Conservation (phyloP, 192 early-diverging fungal genomes). For the Coemansia sp. region DNA sequence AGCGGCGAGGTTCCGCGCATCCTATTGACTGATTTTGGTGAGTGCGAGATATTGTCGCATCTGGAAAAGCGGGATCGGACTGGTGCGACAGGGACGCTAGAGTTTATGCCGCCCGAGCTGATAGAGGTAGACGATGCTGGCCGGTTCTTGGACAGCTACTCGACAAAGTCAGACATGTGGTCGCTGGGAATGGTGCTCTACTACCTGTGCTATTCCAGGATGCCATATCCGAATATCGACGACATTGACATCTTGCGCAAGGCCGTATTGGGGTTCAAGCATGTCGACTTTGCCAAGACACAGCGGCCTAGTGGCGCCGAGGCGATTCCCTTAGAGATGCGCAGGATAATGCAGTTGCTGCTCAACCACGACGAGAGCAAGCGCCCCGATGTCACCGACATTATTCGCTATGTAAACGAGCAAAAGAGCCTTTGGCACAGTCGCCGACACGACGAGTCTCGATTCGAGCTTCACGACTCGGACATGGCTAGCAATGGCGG, state of each 20-base stretch:
- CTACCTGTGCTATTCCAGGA: constrained; percentile 79
- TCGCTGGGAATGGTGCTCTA: constrained; percentile 92
- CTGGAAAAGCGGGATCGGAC: constrained; percentile 72
- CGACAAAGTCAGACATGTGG: constrained; percentile 91
- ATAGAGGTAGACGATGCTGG: constrained; percentile 62
- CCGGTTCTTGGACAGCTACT: constrained; percentile 72
- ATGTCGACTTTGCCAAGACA: constrained; percentile 28
- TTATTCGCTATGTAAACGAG: constrained; percentile 26
- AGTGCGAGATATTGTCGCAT: constrained; percentile 85
- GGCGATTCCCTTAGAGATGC: constrained; percentile 34
- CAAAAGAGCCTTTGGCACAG: constrained; percentile 35
- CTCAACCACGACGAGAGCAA: constrained; percentile 41
- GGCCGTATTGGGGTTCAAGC: constrained; percentile 73
- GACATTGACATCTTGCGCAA: constrained; percentile 81
- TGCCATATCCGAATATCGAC: constrained; percentile 84
- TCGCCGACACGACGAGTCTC: constrained; percentile 27
- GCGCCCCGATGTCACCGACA: constrained; percentile 36
- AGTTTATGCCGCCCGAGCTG: constrained; percentile 90
- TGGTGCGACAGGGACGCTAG: constrained; percentile 91
- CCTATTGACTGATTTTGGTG: constrained; percentile 95
- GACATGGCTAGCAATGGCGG: constrained; percentile 27
- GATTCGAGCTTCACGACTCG: constrained; percentile 41
- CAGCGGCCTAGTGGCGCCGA: constrained; percentile 21
- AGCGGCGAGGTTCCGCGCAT: constrained; percentile 64
- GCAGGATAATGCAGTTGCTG: constrained; percentile 34